Base-by-base conservation (phyloP, 1,139 yeast genomes). In the Geotrichum europaeum region DNA sequence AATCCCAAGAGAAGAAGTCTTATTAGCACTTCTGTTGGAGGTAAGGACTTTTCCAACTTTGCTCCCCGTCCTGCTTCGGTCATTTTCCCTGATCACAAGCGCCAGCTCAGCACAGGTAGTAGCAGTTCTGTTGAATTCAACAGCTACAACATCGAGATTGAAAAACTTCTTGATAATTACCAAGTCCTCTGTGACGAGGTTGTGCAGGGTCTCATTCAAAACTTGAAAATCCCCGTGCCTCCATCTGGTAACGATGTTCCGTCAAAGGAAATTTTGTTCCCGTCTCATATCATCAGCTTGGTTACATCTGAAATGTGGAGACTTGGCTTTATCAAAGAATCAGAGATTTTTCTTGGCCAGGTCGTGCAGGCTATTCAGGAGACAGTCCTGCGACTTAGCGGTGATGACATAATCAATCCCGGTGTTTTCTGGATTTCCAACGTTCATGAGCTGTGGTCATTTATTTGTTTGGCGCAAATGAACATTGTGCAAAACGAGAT, bases 371-470 rank as follows among this genome's bases (percentile, higher is more conserved):
- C 90, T 2, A 91, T 94, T 67, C 99, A 94, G 77, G 85, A 83
- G 60, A 69, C 73, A 22, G 76, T 77, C 34, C 66, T 73, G 68
- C 68, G 70, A 60, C 67, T 68, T 54, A 86, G 85, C 70, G 96
- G 94, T 58, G 96, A 89, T 63, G 96, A 90, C 65, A 86, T 90
- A 49, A 86, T 94, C 69, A 84, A 92, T 58, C 90, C 91, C 68
- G 98, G 97, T 68, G 97, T 98, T 0, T 94, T 92, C 78, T 94
- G 99, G 99, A 80, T 95, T 67, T 89, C 98, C 2, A 94, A 94
- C 75, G 94, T 96, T 6, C 97, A 95, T 72, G 99, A 95, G 74
- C 81, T 94, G 68, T 89, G 89, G 75, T 91, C 97, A 1, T 95
- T 94, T 78, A 96, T 94, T 63, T 85, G 94, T 20, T 88, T 91